Percentiles rank a stretch among this genome's conserved stretches.
Evolutionary conservation across 148 eudicot species (phyloP).

Genomic region (Rhododendron mucronatum): DNA sequence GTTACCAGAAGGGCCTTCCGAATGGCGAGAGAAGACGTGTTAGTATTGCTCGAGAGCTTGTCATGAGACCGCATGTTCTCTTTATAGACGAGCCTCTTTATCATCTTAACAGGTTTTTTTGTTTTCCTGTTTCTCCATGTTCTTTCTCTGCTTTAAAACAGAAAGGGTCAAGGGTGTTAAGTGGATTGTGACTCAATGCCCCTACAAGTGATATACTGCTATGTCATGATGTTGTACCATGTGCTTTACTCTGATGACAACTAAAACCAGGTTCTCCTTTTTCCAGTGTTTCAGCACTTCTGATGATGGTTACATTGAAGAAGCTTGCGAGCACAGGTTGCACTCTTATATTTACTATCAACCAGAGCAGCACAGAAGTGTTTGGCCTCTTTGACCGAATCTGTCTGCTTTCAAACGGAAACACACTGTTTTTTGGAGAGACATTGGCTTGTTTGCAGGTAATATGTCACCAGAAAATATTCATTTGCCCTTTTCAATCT

Average conservation of each 20-base stretch:
- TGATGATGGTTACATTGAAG: conserved; percentile 98
- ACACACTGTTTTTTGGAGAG: conserved; percentile 91
- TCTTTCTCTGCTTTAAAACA: not conserved
- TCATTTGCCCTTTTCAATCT: not conserved
- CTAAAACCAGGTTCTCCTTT: conserved; percentile 1
- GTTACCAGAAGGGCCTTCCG: conserved; percentile 91
- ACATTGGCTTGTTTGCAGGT: conserved; percentile 98
- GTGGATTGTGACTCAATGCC: not conserved
- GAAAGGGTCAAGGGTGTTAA: not conserved
- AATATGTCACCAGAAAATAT: not conserved
- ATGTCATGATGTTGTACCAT: not conserved
- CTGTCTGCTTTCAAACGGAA: conserved; percentile 95
- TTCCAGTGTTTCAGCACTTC: conserved; percentile 91
- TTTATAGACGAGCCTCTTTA: conserved; percentile 97
- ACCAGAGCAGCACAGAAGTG: conserved; percentile 99
- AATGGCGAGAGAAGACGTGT: conserved; percentile 95
- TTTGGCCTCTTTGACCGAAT: conserved; percentile 97
- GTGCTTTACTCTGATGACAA: conserved; percentile 2
- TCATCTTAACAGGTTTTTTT: conserved; percentile 86
- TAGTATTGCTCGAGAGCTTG: conserved; percentile 94
- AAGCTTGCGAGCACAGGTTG: conserved; percentile 94
- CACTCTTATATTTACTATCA: conserved; percentile 85
- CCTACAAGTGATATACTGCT: not conserved
- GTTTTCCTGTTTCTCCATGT: not conserved
- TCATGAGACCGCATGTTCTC: conserved; percentile 85